These are phyloP conservation scores for Dictyostelium intermedium DNA, from an alignment of 78 protist genomes.

Conservation along the genomic window DNA sequence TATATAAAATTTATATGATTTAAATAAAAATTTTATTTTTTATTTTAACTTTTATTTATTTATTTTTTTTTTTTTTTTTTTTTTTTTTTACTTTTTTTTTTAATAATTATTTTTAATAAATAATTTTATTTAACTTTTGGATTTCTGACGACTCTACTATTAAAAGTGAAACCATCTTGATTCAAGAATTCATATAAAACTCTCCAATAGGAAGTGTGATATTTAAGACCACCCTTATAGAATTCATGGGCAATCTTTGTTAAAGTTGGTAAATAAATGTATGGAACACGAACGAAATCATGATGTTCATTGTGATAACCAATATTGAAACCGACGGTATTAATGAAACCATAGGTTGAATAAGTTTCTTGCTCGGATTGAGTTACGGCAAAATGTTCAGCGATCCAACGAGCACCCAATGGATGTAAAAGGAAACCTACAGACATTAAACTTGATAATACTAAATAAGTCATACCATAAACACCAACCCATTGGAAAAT, in stretches of 20 bases:
- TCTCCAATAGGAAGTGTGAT: conserved; percentile 73
- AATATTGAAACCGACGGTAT: conserved; percentile 87
- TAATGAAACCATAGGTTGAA: conserved; percentile 92
- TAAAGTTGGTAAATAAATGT: conserved; percentile 66
- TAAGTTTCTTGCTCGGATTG: conserved; percentile 91
- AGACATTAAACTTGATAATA: conserved; percentile 45
- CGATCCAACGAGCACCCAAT: conserved; percentile 92
- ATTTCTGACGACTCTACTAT: conserved; percentile 51
- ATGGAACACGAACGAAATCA: conserved; percentile 93
- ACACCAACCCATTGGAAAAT: conserved; percentile 62
- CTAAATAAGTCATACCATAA: conserved; percentile 70
- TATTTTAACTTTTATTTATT: no score
- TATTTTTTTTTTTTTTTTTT: background rate
- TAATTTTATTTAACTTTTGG: conserved; percentile 25
- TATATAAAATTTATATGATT: no score
- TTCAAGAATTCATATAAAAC: conserved; percentile 66
- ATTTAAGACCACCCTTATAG: conserved; percentile 62
- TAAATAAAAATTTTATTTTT: no score
- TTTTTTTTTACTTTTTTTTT: background rate
- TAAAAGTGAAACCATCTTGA: conserved; percentile 66
- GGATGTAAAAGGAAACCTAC: conserved; percentile 90
- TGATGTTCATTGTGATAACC: conserved; percentile 98
- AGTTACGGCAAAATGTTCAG: conserved; percentile 90
- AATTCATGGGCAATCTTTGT: conserved; percentile 47
- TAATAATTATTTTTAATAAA: background rate